Conservation (phyloP, 169 alveolate species). For the Plasmodium knowlesi region DNA sequence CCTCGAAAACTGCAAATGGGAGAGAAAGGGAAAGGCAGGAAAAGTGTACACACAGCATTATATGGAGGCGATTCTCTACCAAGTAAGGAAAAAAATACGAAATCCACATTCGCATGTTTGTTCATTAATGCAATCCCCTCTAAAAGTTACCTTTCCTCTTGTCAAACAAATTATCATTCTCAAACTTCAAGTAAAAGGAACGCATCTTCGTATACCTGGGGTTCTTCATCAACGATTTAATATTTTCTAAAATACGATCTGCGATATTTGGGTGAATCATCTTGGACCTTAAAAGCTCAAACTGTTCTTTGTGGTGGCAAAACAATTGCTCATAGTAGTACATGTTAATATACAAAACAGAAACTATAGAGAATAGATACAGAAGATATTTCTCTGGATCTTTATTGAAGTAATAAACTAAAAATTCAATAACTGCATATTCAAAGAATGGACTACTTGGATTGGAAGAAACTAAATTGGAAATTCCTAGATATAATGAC, state of each 20-base stretch:
- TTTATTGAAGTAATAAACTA: conserved; percentile 36
- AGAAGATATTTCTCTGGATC: conserved; percentile 50
- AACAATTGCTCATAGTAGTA: conserved; percentile 73
- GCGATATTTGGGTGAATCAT: conserved; percentile 61
- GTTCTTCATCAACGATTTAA: background rate
- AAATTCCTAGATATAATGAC: conserved; percentile 70
- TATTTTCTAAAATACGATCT: background rate
- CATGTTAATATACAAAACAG: conserved; percentile 32
- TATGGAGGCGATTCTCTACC: too few relatives aligned
- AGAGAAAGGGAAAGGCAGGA: background rate
- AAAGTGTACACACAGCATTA: background rate
- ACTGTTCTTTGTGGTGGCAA: conserved; percentile 23
- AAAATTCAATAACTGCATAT: conserved; percentile 52
- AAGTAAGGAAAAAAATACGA: too few relatives aligned
- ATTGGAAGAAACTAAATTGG: conserved; percentile 73
- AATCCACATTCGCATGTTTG: background rate
- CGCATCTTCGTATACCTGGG: conserved; percentile 15
- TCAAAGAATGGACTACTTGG: conserved; percentile 74
- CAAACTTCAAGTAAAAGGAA: conserved; percentile 1
- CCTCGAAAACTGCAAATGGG: conserved; percentile 21
- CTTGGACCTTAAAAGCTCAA: conserved; percentile 15
- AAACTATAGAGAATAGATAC: conserved; percentile 37
- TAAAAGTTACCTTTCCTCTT: conserved; percentile 21
- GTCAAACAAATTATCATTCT: background rate
- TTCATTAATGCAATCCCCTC: background rate